Evolutionary conservation across 169 alveolate genomes (phyloP), one percentile per base, ranked within the genome.

Genomic region (Plasmodium falciparum): DNA sequence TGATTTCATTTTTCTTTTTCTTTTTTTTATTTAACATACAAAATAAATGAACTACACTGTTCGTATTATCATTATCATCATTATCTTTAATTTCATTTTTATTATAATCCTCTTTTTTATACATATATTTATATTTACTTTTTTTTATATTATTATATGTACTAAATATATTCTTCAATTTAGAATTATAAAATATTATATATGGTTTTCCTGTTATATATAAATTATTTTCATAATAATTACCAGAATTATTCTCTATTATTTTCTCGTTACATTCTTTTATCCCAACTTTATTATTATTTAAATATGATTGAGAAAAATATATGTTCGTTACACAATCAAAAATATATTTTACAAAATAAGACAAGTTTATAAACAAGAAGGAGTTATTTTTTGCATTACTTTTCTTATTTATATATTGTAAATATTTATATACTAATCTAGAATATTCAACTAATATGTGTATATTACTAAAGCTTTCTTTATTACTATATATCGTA

Each of bases 131-230:
- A 33, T 33, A 33, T 2, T 20, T 29, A 17, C 13, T 5, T 7
- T 13, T 13, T 22, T 20, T 26, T 76, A 58, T 61, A 0, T 61
- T 22, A 6, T n/a, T 43, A 26, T 1, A 24, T 7, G 90, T 80
- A 17, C 43, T 33, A n/a, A 80, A 80, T 9, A 80, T 24, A 11
- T 15, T 15, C 39, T 56, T 76, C 3, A 67, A 1, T 12, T 66
- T 80, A 5, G 22, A 0, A 15, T 65, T 49, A 24, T 61, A 80
- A 4, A 80, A 61, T 67, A 12, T 3, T 49, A 80, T 1, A 54
- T 80, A 50, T 49, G 92, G 92, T 85, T 85, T 85, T 59, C 92
- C 92, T 17, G 33, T 17, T 33, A 85, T 70, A 17, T 85, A 85
- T 24, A 71, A 56, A 15, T 50, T 72, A 33, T 33, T 33, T 61